Evolutionary conservation across 352 stramenopile species (phyloP), one percentile per base, ranked within the genome.

Genomic region (Aphanomyces stellatus): DNA sequence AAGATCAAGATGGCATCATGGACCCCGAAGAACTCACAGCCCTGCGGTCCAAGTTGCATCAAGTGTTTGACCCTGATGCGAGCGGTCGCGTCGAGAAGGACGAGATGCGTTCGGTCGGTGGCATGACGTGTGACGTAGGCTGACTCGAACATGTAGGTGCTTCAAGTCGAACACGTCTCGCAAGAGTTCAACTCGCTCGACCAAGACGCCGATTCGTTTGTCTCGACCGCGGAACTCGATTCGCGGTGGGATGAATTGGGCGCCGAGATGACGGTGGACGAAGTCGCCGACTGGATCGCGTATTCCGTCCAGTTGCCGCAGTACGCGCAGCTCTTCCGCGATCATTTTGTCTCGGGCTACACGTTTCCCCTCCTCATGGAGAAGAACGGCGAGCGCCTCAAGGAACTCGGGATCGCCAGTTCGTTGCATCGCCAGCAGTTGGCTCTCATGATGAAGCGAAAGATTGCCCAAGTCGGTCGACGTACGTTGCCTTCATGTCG

Each of bases 291-390:
- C 64, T 94, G 85, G 85, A 77, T 94, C 27, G 72, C 81, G 13
- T 91, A 85, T 69, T 78, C 82, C 11, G 85, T 91, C 15, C 85
- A 94, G 51, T 55, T 94, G 10, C 85, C 85, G 4, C 85, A 94
- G 72, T 94, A 94, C 72, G 78, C 77, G 25, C 79, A 88, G 0
- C 72, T 89, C 19, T 91, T 94, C 65, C 82, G 80, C 37, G 64
- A 78, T 24, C 76, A 94, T 68, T 94, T 82, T 10, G 90, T 94
- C 53, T 92, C 83, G 1, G 85, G 85, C 2, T 94, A 94, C 65
- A 94, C 83, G 28, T 94, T 94, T 65, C 85, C 85, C 28, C 67
- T 94, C 62, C 72, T 94, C 24, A 94, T 94, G 85, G 82, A 88
- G 25, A 84, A 90, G 25, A 84, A 94, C 34, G 85, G 83, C 63